phyloP scores from a whole-genome alignment of 2,329 filamentous ascomycete species.

The Stromatinia cepivora region DNA sequence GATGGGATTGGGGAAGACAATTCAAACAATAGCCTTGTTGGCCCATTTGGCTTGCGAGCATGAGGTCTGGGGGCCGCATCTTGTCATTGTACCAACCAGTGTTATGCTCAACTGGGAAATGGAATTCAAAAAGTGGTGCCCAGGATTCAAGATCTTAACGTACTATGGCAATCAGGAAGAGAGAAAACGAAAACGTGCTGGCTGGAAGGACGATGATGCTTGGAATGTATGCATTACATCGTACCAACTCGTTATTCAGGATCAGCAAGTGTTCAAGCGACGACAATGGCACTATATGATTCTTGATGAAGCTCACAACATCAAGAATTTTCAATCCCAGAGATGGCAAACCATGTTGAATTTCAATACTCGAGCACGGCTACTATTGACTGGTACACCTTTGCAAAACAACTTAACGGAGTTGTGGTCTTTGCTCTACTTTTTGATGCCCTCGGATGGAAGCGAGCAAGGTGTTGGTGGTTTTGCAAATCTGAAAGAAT shows the following conservation, averaged over 20 bases:
- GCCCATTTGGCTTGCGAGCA: slow-evolving; percentile 90
- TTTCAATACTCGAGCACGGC: slow-evolving; percentile 84
- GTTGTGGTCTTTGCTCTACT: slow-evolving; percentile 94
- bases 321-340: slow-evolving; percentile 99
- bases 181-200: slow-evolving; percentile 83
- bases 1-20: slow-evolving; percentile 98
- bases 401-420: slow-evolving; percentile 97
- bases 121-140: slow-evolving; percentile 99
- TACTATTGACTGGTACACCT: slow-evolving; percentile 90
- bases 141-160: slow-evolving; percentile 95
- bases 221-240: slow-evolving; percentile 99
- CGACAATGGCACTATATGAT: slow-evolving; percentile 98
- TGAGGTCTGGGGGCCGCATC: slow-evolving; percentile 91
- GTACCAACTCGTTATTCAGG: slow-evolving; percentile 92
- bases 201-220: slow-evolving; percentile 88
- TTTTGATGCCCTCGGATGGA: slow-evolving; percentile 85
- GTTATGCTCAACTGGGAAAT: slow-evolving; percentile 99
- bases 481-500: slow-evolving; percentile 93
- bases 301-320: slow-evolving; percentile 97
- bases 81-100: slow-evolving; percentile 95
- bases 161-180: slow-evolving; percentile 96
- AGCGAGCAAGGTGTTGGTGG: slow-evolving; percentile 76
- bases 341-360: slow-evolving; percentile 93
- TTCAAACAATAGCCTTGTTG: slow-evolving; percentile 92
- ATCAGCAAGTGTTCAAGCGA: slow-evolving; percentile 90